Evolutionary conservation across 441 rosid species (phyloP).

Genomic region (Pelargonium myrrhifolium): DNA sequence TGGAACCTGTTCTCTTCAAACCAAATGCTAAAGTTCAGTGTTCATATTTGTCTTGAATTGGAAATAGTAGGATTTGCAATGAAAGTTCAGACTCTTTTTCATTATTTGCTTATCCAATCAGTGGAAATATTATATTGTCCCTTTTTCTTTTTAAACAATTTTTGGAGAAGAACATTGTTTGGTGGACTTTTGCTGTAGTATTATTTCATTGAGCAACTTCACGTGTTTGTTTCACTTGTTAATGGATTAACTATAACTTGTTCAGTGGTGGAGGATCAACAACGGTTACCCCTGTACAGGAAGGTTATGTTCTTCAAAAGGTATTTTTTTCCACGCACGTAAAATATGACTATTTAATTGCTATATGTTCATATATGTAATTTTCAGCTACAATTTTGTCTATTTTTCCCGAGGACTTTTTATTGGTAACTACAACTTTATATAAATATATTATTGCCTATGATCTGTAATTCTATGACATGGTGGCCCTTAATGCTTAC

Average conservation of each 20-base stretch:
- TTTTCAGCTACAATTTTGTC: not conserved
- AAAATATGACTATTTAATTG: too few species aligned
- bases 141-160: too few species aligned
- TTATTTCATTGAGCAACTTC: not conserved
- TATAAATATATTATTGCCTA: not conserved
- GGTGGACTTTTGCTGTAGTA: not conserved
- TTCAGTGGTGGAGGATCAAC: slow-evolving; percentile 99
- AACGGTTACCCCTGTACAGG: slow-evolving; percentile 91
- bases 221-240: not conserved
- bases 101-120: too few species aligned
- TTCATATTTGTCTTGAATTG: too few species aligned
- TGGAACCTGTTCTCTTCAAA: too few species aligned
- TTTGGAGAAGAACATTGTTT: too few species aligned
- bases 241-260: slow-evolving; percentile 13
- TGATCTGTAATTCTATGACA: too few species aligned
- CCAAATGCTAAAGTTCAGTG: too few species aligned
- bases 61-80: too few species aligned
- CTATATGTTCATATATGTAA: too few species aligned
- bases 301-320: slow-evolving; percentile 98
- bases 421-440: not conserved
- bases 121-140: too few species aligned
- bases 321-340: slow-evolving; percentile 26
- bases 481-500: not conserved
- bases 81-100: too few species aligned
- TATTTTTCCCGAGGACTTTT: not conserved